A percentile compares a stretch with the other conserved stretches of the same genome.
phyloP scores from a whole-genome alignment of 768 basidiomycete genomes.

The Termitomyces sp. region DNA sequence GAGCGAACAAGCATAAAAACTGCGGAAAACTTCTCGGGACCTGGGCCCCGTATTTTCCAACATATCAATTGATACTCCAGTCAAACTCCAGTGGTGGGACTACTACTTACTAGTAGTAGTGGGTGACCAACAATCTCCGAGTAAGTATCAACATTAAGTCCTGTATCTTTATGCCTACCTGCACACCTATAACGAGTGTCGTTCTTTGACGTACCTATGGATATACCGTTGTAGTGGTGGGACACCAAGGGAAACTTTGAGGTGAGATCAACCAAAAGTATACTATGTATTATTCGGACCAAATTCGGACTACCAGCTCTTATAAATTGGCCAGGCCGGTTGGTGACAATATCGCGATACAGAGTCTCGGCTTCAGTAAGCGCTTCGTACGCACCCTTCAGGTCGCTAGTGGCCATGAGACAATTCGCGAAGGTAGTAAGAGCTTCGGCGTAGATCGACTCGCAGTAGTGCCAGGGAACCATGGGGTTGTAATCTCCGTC shows the following conservation, averaged over 20 bases:
- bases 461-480: slow-evolving; percentile 6
- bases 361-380: slow-evolving; percentile 5
- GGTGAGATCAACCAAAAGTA: slow-evolving; percentile 5
- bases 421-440: background rate
- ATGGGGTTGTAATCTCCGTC: background rate
- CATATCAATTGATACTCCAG: background rate
- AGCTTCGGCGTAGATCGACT: slow-evolving; percentile 3
- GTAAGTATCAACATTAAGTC: too few relatives aligned
- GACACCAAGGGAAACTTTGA: too few relatives aligned
- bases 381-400: background rate
- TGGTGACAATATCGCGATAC: background rate
- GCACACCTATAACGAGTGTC: too few relatives aligned
- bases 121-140: too few relatives aligned
- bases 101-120: background rate
- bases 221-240: too few relatives aligned
- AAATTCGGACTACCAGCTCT: slow-evolving; percentile 2
- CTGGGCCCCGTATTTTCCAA: background rate
- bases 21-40: too few relatives aligned
- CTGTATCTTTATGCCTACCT: too few relatives aligned
- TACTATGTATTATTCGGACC: background rate
- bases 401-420: slow-evolving; percentile 2
- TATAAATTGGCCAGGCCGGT: background rate
- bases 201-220: too few relatives aligned
- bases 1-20: background rate
- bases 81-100: too few relatives aligned